A percentile compares a stretch with the other conserved stretches of the same genome.
phyloP scores from a whole-genome alignment of 345 rosid genomes.

The Erysimum cheiranthoides region DNA sequence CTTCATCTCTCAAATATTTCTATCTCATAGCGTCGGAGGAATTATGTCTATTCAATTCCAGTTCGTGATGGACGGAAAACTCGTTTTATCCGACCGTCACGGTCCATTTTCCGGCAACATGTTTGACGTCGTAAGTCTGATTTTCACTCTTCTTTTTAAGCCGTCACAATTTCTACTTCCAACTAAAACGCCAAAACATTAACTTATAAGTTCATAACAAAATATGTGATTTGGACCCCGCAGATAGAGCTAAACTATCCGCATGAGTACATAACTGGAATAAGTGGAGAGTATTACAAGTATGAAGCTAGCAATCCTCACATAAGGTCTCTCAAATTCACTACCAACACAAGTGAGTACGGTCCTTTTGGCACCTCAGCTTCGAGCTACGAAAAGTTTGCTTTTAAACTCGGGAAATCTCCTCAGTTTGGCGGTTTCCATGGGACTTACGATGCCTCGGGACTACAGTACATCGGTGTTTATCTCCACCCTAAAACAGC shows the following conservation, averaged over 20 bases:
- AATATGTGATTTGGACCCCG: conserved; percentile 32
- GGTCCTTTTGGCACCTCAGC: conserved; percentile 38
- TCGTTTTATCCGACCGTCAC: conserved; percentile 37
- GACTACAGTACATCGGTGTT: conserved; percentile 42
- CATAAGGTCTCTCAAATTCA: conserved; percentile 41
- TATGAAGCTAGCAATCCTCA: conserved; percentile 42
- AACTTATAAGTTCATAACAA: conserved; percentile 3
- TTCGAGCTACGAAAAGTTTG: conserved; percentile 24
- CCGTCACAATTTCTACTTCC: neutral
- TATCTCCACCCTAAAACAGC: conserved; percentile 40
- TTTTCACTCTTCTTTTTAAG: neutral
- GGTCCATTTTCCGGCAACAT: conserved; percentile 41
- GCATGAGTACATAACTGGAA: conserved; percentile 39
- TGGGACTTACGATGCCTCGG: conserved; percentile 36
- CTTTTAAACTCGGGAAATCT: conserved; percentile 39
- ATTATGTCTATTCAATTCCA: conserved; percentile 44
- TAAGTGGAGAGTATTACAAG: conserved; percentile 43
- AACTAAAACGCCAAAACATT: neutral
- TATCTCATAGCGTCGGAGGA: conserved; percentile 27
- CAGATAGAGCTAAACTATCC: conserved; percentile 43
- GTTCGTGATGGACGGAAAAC: conserved; percentile 28
- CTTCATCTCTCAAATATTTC: conserved; percentile 39
- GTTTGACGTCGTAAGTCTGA: conserved; percentile 44
- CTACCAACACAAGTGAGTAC: conserved; percentile 37
- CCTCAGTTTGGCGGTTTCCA: conserved; percentile 42